Conservation (phyloP, 208 protist genomes). For the Acanthamoeba healyi region DNA sequence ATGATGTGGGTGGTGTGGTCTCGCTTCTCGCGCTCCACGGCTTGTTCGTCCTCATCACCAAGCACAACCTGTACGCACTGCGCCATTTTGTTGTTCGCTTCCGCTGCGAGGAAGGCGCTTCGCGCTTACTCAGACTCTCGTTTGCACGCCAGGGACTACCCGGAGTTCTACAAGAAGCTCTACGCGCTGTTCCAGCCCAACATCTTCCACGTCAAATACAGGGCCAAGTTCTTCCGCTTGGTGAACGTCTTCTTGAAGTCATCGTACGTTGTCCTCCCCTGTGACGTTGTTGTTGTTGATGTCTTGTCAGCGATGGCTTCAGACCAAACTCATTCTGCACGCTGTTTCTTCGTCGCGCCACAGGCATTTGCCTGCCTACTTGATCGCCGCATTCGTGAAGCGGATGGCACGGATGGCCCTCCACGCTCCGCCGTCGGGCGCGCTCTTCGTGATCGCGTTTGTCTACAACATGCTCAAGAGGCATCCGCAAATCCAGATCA, state of each 20-base stretch:
- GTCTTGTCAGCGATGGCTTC: neutral
- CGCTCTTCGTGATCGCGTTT: conserved; percentile 50
- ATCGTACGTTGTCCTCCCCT: neutral
- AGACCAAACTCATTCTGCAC: too few relatives aligned
- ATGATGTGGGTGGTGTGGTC: conserved; percentile 79
- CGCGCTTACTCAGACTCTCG: neutral
- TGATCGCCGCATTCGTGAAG: conserved; percentile 86
- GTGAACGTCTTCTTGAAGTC: conserved; percentile 78
- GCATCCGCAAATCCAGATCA: conserved; percentile 51
- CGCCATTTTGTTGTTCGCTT: neutral
- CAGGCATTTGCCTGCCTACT: conserved; percentile 82
- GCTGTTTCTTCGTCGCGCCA: neutral
- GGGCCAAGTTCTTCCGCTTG: conserved; percentile 83
- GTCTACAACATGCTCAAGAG: conserved; percentile 77
- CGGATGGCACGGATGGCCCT: conserved; percentile 79
- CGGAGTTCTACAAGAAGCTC: conserved; percentile 82
- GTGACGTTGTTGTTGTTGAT: too few relatives aligned
- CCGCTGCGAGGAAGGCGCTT: neutral
- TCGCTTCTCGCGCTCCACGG: conserved; percentile 80
- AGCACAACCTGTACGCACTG: conserved; percentile 80
- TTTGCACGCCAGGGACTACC: conserved; percentile 80
- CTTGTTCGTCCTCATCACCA: conserved; percentile 84
- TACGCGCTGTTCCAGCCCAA: conserved; percentile 76
- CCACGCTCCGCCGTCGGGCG: conserved; percentile 50
- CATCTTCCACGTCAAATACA: conserved; percentile 82